Percentiles rank a stretch among this genome's conserved stretches.
phyloP scores from a whole-genome alignment of 192 early-diverging fungal species.

The Neocallimastix lanati region DNA sequence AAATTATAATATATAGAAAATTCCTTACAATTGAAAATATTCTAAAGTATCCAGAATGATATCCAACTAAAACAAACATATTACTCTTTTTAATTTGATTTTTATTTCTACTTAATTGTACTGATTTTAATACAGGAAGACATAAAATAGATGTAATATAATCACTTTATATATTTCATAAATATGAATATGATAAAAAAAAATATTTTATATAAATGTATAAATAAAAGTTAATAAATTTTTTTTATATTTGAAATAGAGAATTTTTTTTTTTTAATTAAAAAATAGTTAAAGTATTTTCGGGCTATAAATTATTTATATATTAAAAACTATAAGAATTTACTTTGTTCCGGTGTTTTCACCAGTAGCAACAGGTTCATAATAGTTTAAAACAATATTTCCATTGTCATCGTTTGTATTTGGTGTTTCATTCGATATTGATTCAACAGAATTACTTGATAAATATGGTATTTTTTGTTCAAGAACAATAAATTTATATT shows the following conservation, averaged over 20 bases:
- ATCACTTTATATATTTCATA: not conserved
- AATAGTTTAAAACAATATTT: not conserved
- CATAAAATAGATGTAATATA: not conserved
- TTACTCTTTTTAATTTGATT: not conserved
- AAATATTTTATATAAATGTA: too few relatives aligned
- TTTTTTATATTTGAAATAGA: too few relatives aligned
- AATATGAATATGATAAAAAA: too few relatives aligned
- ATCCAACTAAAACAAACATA: not conserved
- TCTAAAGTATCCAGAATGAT: not conserved
- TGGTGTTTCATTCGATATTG: not conserved
- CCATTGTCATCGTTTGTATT: not conserved
- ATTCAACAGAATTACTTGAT: not conserved
- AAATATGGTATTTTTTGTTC: not conserved
- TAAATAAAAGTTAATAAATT: too few relatives aligned
- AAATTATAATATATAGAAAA: too few relatives aligned
- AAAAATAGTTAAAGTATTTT: too few relatives aligned
- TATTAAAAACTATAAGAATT: not conserved
- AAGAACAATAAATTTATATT: not conserved
- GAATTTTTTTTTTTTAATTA: too few relatives aligned
- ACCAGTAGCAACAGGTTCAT: not conserved
- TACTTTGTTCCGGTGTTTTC: not conserved
- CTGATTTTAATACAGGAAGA: not conserved
- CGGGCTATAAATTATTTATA: too few relatives aligned
- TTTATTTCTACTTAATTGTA: not conserved
- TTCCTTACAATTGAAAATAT: not conserved